A percentile compares a stretch with the other conserved stretches of the same genome.
phyloP scores from a whole-genome alignment of 2,329 filamentous ascomycete genomes.

The Botrytis pseudocinerea region DNA sequence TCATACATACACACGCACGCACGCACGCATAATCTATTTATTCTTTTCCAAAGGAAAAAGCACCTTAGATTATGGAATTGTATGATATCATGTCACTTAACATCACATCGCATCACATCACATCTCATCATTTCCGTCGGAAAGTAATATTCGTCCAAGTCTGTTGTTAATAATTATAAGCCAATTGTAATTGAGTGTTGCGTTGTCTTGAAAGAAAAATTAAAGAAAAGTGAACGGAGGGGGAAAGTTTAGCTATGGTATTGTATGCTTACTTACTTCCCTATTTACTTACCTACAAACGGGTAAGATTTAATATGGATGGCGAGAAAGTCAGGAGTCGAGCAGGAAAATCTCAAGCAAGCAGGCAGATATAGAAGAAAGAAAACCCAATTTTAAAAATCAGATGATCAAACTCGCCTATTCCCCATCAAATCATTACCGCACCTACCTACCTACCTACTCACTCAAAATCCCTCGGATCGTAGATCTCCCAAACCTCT shows the following conservation, averaged over 20 bases:
- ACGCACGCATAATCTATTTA: no score
- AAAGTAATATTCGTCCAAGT: no score
- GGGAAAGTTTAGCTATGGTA: neutral
- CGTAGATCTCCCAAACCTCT: neutral
- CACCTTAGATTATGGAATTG: no score
- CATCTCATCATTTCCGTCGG: no score
- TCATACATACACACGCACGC: no score
- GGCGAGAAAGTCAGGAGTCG: rapidly evolving
- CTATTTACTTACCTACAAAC: neutral
- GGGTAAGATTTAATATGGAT: rapidly evolving
- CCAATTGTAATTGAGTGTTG: neutral
- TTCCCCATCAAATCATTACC: neutral
- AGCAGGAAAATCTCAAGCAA: neutral
- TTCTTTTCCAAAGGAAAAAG: no score
- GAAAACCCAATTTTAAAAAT: neutral
- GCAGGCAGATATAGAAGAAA: neutral
- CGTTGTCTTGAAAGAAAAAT: neutral
- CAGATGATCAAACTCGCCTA: neutral
- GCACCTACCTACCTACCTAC: neutral
- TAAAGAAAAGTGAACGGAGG: rapidly evolving
- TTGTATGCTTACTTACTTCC: neutral
- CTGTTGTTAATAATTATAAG: no score
- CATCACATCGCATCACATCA: no score
- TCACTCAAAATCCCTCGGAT: neutral
- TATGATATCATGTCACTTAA: no score